Percentiles rank a stretch among this genome's conserved stretches.
phyloP scores from a whole-genome alignment of 495 filamentous ascomycete species.

The Halenospora varia region DNA sequence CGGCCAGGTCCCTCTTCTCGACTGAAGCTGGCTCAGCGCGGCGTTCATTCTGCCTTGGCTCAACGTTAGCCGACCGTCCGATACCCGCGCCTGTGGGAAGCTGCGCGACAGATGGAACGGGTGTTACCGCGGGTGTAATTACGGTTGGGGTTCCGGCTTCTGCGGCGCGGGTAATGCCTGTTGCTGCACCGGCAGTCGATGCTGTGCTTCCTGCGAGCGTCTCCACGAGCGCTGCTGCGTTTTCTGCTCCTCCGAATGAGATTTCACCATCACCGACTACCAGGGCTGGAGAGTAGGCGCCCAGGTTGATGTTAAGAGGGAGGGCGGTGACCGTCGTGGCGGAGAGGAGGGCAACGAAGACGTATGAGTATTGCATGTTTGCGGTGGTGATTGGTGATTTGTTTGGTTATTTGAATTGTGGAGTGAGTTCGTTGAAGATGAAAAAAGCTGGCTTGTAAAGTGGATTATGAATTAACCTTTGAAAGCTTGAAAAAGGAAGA shows the following conservation, averaged over 20 bases:
- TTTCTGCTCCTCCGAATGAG: constrained; percentile 39
- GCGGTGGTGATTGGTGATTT: background rate
- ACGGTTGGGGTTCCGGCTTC: background rate
- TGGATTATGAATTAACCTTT: constrained; percentile 2
- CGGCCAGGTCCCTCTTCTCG: constrained; percentile 32
- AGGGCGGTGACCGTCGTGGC: constrained; percentile 25
- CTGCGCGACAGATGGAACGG: background rate
- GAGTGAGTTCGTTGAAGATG: background rate
- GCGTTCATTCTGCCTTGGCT: background rate
- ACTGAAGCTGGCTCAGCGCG: background rate
- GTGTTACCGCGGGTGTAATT: background rate
- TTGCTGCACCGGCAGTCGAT: background rate
- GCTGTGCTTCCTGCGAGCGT: constrained; percentile 12
- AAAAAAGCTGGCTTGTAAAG: background rate
- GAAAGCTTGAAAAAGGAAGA: background rate
- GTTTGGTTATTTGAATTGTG: background rate
- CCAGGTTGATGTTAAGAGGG: constrained; percentile 56
- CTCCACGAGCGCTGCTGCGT: constrained; percentile 22
- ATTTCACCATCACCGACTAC: constrained; percentile 58
- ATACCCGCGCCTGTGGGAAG: background rate
- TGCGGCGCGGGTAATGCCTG: background rate
- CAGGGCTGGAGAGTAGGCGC: constrained; percentile 53
- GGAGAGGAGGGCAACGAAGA: constrained; percentile 21
- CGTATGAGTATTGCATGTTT: constrained; percentile 17
- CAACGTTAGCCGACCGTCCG: background rate